Evolutionary conservation across 306 rosid genomes (phyloP).

Genomic region (Nissolia schottii): DNA sequence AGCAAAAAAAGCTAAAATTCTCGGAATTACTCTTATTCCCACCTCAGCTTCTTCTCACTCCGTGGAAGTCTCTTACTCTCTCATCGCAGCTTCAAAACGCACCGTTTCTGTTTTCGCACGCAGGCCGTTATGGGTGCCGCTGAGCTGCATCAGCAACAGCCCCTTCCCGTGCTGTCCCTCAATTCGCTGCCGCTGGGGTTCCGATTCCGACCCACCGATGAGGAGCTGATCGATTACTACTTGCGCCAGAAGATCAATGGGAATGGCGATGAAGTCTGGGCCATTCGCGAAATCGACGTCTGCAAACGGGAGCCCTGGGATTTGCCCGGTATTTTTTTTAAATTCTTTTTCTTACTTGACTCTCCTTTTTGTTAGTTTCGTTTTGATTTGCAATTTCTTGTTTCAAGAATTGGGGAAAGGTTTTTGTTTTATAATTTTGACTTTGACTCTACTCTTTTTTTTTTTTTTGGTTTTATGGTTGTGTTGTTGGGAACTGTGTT

Average conservation of each 20-base stretch:
- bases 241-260: constrained; percentile 82
- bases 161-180: constrained; percentile 39
- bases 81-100: too few relatives aligned
- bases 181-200: constrained; percentile 73
- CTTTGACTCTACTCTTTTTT: background rate
- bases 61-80: too few relatives aligned
- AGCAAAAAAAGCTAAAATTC: constrained; percentile 7
- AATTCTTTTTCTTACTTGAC: background rate
- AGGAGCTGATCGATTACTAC: constrained; percentile 76
- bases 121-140: constrained; percentile 25
- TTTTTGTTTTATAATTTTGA: background rate
- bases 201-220: constrained; percentile 85
- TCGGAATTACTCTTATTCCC: constrained; percentile 20
- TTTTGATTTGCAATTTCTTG: background rate
- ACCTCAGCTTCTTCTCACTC: background rate
- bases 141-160: background rate
- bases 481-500: background rate
- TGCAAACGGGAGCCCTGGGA: constrained; percentile 99
- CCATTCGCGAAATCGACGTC: constrained; percentile 85
- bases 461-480: background rate
- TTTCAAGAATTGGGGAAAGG: background rate
- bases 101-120: too few relatives aligned
- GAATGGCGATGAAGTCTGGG: constrained; percentile 52
- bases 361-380: background rate
- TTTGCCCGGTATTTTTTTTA: constrained; percentile 56